phyloP scores from a whole-genome alignment of 2,329 filamentous ascomycete genomes.

The Fusarium luffae region DNA sequence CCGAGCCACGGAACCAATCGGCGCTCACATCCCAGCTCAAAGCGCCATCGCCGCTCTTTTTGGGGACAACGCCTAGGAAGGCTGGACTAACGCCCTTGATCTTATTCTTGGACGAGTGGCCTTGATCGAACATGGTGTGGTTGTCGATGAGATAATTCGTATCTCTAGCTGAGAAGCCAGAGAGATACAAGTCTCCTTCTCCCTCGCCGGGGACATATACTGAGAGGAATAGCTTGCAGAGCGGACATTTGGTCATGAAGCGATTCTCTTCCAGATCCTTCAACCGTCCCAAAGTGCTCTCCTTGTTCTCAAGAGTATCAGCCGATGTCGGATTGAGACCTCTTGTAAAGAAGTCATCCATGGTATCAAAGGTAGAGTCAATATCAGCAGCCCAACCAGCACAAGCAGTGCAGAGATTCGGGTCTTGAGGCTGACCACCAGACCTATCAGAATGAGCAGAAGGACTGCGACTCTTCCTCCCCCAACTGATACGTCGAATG shows the following conservation, averaged over 20 bases:
- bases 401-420: constrained; percentile 48
- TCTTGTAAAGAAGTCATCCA: constrained; percentile 47
- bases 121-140: constrained; percentile 47
- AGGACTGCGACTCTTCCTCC: constrained; percentile 50
- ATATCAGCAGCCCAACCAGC: constrained; percentile 50
- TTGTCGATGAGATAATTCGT: constrained; percentile 51
- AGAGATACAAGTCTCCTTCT: constrained; percentile 47
- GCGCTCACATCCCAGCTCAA: constrained; percentile 48
- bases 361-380: constrained; percentile 48
- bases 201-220: constrained; percentile 49
- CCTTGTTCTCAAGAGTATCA: constrained; percentile 49
- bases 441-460: constrained; percentile 50
- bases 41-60: constrained; percentile 46
- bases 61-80: constrained; percentile 50
- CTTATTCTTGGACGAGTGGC: constrained; percentile 46
- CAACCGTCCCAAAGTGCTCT: constrained; percentile 46
- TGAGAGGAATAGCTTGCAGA: constrained; percentile 51
- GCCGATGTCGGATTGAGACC: constrained; percentile 46
- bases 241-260: constrained; percentile 50
- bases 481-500: constrained; percentile 52
- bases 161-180: constrained; percentile 51
- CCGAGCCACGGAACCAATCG: constrained; percentile 49
- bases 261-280: constrained; percentile 49
- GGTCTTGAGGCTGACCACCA: constrained; percentile 45
- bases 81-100: constrained; percentile 46